Conservation (phyloP, 495 filamentous ascomycete species). For the Annulohypoxylon nitens region DNA sequence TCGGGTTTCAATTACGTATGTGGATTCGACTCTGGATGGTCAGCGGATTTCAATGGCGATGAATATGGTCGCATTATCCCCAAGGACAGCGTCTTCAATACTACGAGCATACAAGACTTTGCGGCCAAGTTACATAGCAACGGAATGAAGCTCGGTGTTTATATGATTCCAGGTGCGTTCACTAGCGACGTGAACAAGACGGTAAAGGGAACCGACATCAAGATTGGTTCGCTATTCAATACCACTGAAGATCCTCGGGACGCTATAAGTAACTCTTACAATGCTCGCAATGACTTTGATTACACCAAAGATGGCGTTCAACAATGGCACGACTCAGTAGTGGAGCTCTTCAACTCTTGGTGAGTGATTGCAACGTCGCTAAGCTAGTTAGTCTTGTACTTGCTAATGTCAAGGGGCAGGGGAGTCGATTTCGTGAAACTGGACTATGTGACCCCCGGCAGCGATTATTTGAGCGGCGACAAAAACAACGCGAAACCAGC, state of each 20-base stretch:
- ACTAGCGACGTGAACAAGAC: constrained; percentile 42
- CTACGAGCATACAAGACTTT: constrained; percentile 32
- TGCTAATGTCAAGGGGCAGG: constrained; percentile 2
- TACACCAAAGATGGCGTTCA: constrained; percentile 47
- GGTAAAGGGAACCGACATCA: constrained; percentile 48
- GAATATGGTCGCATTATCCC: constrained; percentile 49
- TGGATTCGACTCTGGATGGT: constrained; percentile 52
- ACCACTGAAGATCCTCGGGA: background rate
- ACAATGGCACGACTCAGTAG: constrained; percentile 51
- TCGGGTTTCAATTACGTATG: constrained; percentile 36
- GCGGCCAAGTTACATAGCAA: constrained; percentile 40
- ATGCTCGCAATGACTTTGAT: constrained; percentile 48
- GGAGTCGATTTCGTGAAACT: background rate
- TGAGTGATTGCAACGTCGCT: constrained; percentile 18
- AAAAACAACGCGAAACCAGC: background rate
- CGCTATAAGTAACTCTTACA: constrained; percentile 40
- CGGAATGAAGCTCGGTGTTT: constrained; percentile 49
- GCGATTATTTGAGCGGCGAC: constrained; percentile 2
- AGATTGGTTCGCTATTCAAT: constrained; percentile 43
- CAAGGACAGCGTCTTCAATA: constrained; percentile 43
- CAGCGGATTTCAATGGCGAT: constrained; percentile 40
- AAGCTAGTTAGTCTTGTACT: background rate
- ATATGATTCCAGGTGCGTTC: constrained; percentile 49
- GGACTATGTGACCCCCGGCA: constrained; percentile 12
- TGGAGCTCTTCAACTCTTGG: constrained; percentile 46